Conservation (phyloP, 768 basidiomycete genomes). For the Trichaptum fuscoviolaceum region DNA sequence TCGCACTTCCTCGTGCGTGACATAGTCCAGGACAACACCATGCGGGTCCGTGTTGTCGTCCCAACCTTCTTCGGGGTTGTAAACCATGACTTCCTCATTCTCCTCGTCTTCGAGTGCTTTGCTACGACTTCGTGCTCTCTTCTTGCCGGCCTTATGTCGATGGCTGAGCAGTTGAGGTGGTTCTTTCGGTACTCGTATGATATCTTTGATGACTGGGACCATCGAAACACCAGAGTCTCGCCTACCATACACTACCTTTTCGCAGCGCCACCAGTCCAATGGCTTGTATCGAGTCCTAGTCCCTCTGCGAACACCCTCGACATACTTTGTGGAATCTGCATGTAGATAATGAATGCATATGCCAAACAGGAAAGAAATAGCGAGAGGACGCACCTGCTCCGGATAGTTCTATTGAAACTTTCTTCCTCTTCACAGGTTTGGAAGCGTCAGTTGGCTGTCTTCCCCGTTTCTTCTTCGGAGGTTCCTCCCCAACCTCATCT, state of each 20-base stretch:
- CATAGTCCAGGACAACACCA: constrained; percentile 66
- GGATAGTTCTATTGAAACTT: constrained; percentile 14
- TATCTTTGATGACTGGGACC: constrained; percentile 63
- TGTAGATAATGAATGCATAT: background rate
- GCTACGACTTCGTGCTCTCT: constrained; percentile 36
- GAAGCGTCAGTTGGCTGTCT: constrained; percentile 7
- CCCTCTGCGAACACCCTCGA: constrained; percentile 61
- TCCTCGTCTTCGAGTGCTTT: constrained; percentile 38
- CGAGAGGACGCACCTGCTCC: background rate
- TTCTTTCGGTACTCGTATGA: constrained; percentile 53
- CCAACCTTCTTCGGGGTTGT: constrained; percentile 64
- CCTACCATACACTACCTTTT: constrained; percentile 79
- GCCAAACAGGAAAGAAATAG: background rate
- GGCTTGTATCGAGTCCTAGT: constrained; percentile 64
- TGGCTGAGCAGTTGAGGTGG: constrained; percentile 42
- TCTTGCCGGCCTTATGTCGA: constrained; percentile 26
- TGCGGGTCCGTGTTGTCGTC: constrained; percentile 69
- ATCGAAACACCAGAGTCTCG: constrained; percentile 43
- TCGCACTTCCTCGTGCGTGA: constrained; percentile 51
- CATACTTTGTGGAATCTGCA: constrained; percentile 24
- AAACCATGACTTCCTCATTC: constrained; percentile 15
- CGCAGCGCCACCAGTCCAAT: constrained; percentile 90
- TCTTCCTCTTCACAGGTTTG: constrained; percentile 27
- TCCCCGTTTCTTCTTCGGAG: constrained; percentile 16
- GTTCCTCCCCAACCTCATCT: constrained; percentile 25